phyloP scores from a whole-genome alignment of 306 rosid genomes.

The Myrica gale region DNA sequence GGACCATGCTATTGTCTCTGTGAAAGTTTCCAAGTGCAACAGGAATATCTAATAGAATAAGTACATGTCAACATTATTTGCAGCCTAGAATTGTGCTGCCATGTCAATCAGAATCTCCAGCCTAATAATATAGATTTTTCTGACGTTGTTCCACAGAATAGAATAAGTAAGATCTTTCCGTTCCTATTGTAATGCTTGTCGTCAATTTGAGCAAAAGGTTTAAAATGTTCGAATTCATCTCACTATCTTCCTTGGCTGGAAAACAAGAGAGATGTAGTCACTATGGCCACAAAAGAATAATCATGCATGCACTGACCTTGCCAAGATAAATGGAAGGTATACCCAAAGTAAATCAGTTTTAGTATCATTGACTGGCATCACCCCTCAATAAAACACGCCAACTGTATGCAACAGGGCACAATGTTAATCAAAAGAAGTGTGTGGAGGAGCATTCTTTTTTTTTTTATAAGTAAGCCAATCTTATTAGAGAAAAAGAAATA shows the following conservation, averaged over 20 bases:
- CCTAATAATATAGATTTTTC: neutral
- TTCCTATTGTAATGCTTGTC: neutral
- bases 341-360: neutral
- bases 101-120: neutral
- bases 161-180: neutral
- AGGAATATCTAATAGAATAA: too few species aligned
- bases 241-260: neutral
- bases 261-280: neutral
- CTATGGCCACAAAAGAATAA: neutral
- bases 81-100: neutral
- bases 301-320: neutral
- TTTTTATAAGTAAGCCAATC: too few species aligned
- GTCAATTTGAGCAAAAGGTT: too few species aligned
- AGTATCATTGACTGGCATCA: slow-evolving; percentile 1
- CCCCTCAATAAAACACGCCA: neutral
- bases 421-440: neutral
- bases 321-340: neutral
- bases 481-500: too few species aligned
- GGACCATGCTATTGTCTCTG: neutral
- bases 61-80: too few species aligned
- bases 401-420: neutral
- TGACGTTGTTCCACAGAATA: neutral
- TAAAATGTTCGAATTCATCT: too few species aligned
- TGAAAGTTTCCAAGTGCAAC: neutral
- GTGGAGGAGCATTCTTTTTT: too few species aligned